Conservation (phyloP, 352 stramenopile species). For the Globisporangium emineosum region DNA sequence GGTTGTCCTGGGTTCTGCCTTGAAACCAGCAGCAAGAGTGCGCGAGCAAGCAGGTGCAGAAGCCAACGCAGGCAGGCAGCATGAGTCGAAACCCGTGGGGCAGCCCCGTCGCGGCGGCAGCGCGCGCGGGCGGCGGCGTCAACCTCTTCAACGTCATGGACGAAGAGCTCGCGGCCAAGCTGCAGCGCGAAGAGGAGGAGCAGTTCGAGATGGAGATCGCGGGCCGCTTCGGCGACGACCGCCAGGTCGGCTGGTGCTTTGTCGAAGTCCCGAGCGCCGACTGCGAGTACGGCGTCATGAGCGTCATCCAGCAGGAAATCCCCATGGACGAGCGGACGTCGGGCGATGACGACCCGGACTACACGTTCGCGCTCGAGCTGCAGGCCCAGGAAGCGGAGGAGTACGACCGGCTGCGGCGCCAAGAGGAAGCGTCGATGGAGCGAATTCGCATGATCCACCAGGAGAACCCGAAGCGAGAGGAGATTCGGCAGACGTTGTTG, state of each 20-base stretch:
- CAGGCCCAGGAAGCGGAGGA: constrained; percentile 71
- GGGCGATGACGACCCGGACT: constrained; percentile 51
- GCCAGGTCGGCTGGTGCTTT: constrained; percentile 68
- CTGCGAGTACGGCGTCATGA: constrained; percentile 61
- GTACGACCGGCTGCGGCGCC: constrained; percentile 65
- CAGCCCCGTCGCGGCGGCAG: constrained; percentile 18
- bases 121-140: constrained; percentile 22
- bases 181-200: constrained; percentile 69
- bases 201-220: constrained; percentile 64
- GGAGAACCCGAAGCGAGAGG: constrained; percentile 43
- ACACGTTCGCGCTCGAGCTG: constrained; percentile 69
- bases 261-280: constrained; percentile 64
- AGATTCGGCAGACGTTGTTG: constrained; percentile 42
- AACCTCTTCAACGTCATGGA: constrained; percentile 70
- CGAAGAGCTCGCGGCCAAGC: constrained; percentile 61
- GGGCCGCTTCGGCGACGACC: constrained; percentile 53
- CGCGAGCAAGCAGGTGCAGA: constrained; percentile 6
- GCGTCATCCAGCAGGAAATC: constrained; percentile 68
- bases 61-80: constrained; percentile 2
- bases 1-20: constrained; percentile 15
- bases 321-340: constrained; percentile 34
- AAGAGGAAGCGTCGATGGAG: constrained; percentile 68
- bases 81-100: constrained; percentile 34
- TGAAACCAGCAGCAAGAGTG: constrained; percentile 12
- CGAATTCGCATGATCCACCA: constrained; percentile 55